Evolutionary conservation across 805 yeast genomes (phyloP).

Genomic region (Candida orba): DNA sequence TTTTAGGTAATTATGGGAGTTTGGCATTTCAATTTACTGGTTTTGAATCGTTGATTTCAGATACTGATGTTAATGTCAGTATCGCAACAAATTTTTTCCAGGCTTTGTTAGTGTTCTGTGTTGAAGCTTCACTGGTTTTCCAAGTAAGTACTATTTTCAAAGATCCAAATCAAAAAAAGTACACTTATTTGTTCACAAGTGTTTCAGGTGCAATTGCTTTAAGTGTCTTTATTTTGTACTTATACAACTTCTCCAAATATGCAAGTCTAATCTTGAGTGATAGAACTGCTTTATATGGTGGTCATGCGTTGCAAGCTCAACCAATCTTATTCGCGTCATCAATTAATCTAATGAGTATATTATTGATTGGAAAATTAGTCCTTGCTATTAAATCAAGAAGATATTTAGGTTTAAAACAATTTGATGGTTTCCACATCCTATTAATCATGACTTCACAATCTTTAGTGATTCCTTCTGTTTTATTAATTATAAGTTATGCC

Average conservation of each 20-base stretch:
- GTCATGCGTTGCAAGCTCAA: constrained; percentile 45
- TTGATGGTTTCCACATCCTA: constrained; percentile 74
- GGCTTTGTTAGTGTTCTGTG: constrained; percentile 48
- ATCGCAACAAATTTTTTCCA: constrained; percentile 58
- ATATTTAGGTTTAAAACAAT: constrained; percentile 71
- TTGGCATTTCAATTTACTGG: constrained; percentile 41
- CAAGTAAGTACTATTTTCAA: constrained; percentile 70
- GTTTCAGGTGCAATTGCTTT: constrained; percentile 40
- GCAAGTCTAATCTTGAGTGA: constrained; percentile 29
- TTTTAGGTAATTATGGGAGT: constrained; percentile 45
- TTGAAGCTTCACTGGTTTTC: constrained; percentile 60
- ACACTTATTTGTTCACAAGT: constrained; percentile 34
- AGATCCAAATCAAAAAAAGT: constrained; percentile 37
- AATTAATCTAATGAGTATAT: constrained; percentile 50
- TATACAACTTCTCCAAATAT: constrained; percentile 42
- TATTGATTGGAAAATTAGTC: constrained; percentile 57
- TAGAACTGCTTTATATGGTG: constrained; percentile 15
- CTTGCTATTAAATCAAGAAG: constrained; percentile 69
- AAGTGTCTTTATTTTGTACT: constrained; percentile 52
- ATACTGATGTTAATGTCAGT: constrained; percentile 37
- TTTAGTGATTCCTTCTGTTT: constrained; percentile 65
- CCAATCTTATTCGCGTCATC: constrained; percentile 63
- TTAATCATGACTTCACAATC: constrained; percentile 80
- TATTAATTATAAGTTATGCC: constrained; percentile 52
- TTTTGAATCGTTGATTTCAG: constrained; percentile 33